Percentiles rank a stretch among this genome's conserved stretches.
phyloP scores from a whole-genome alignment of 805 yeast genomes.

The Candida ulmi region DNA sequence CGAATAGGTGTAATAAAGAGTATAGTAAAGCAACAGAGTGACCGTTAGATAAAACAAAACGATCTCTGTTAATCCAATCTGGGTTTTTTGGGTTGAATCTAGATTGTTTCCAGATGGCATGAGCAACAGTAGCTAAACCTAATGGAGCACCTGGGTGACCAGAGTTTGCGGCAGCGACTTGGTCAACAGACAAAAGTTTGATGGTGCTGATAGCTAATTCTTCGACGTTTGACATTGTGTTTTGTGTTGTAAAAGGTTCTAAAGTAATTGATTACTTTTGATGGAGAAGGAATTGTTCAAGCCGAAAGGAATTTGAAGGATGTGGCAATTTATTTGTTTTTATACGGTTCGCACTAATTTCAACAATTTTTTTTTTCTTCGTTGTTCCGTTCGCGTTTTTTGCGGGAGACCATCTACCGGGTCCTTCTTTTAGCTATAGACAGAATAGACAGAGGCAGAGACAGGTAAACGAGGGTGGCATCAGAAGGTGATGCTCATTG shows the following conservation, averaged over 20 bases:
- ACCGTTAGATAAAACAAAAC: slow-evolving; percentile 93
- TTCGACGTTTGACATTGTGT: slow-evolving; percentile 47
- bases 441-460: no score
- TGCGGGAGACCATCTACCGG: slow-evolving; percentile 8
- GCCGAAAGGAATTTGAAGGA: no score
- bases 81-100: slow-evolving; percentile 89
- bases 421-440: no score
- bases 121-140: slow-evolving; percentile 96
- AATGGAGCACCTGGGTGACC: slow-evolving; percentile 99
- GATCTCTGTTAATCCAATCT: slow-evolving; percentile 89
- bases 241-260: no score
- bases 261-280: no score
- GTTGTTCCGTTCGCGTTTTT: no score
- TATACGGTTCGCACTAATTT: no score
- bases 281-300: no score
- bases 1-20: slow-evolving; percentile 78
- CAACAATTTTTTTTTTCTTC: not conserved
- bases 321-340: slow-evolving; percentile 1
- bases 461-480: no score
- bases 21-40: slow-evolving; percentile 92
- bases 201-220: slow-evolving; percentile 77
- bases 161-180: slow-evolving; percentile 82
- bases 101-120: slow-evolving; percentile 75
- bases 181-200: slow-evolving; percentile 84
- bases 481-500: no score